Percentiles rank a stretch among this genome's conserved stretches.
phyloP scores from a whole-genome alignment of 1,284 basidiomycete genomes.

The Microstroma glucosiphilum region DNA sequence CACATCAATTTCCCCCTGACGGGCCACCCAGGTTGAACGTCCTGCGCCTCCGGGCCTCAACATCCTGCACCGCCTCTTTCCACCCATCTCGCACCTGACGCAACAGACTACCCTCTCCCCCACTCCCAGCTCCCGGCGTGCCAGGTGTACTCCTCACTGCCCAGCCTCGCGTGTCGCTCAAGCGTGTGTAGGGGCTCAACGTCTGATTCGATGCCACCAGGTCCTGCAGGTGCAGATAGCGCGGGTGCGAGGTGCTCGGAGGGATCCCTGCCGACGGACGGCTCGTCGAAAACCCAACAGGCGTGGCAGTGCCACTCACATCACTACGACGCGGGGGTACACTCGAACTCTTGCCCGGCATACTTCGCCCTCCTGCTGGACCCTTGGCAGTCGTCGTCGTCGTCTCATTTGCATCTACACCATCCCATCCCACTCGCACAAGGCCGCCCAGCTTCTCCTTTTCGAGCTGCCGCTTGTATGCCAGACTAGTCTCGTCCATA shows the following conservation, averaged over 20 bases:
- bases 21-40: neutral
- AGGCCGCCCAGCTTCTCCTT: slow-evolving; percentile 10
- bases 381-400: neutral
- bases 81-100: neutral
- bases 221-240: slow-evolving; percentile 9
- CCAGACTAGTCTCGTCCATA: slow-evolving; percentile 12
- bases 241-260: neutral
- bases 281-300: too few species aligned
- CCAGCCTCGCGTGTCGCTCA: slow-evolving; percentile 34
- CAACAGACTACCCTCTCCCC: neutral
- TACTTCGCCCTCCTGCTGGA: neutral
- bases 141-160: slow-evolving; percentile 41
- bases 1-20: too few species aligned
- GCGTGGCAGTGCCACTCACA: neutral
- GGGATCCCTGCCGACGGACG: neutral
- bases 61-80: neutral
- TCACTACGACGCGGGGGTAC: slow-evolving; percentile 1
- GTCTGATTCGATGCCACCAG: slow-evolving; percentile 44
- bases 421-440: slow-evolving; percentile 13
- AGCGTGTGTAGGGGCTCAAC: slow-evolving; percentile 39
- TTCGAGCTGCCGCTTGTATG: slow-evolving; percentile 16
- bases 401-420: neutral
- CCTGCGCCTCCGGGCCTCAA: neutral
- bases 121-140: slow-evolving; percentile 20
- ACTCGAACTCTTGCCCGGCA: neutral